Base-by-base conservation (phyloP, 192 early-diverging fungal species). In the Linderina pennispora region DNA sequence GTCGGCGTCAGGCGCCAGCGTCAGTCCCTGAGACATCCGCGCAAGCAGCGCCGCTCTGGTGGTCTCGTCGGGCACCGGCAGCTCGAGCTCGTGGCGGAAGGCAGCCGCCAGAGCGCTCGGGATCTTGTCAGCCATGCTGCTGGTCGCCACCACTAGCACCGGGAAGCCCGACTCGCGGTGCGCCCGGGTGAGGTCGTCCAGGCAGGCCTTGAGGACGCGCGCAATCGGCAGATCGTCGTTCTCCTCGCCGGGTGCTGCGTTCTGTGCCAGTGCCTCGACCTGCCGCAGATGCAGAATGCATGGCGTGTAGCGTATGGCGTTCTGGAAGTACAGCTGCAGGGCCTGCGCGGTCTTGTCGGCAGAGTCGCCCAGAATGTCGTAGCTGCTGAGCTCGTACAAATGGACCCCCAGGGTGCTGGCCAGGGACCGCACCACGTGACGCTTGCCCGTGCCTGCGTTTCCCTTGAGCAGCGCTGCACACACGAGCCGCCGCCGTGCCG, bases 401-500 rank as follows among this genome's bases (percentile, higher is more conserved):
- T 94, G 84, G 2, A 91, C 70, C 11, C 28, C 91, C 91, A 19
- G 90, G 56, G n/a, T 68, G 49, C 23, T 81, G 7, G 80, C 82
- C 0, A 86, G 78, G 40, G 76, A 66, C 14, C 68, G 59, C 1
- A 93, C 65, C 23, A 89, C 45, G 0, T 82, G 80, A 25, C 79
- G 75, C 50, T 97, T 97, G 10, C 94, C 94, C 14, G 80, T 83
- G 4, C 94, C 94, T 1, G 79, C 70, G 17, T 87, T 80, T 10
- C 91, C 93, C 47, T 87, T 81, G 16, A 97, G 43, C 23, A 94
- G 53, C 0, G 83, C 77, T 1, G 80, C 82, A 46, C 87, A 88
- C 13, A 75, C 71, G 16, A 94, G 65, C 9, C 77, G 77, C 22
- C 86, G 74, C n/a, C 77, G 58, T 13, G 76, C 53, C 0, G 87